Conservation (phyloP, 176 grass and related monocot genomes). For the Avena insularis region DNA sequence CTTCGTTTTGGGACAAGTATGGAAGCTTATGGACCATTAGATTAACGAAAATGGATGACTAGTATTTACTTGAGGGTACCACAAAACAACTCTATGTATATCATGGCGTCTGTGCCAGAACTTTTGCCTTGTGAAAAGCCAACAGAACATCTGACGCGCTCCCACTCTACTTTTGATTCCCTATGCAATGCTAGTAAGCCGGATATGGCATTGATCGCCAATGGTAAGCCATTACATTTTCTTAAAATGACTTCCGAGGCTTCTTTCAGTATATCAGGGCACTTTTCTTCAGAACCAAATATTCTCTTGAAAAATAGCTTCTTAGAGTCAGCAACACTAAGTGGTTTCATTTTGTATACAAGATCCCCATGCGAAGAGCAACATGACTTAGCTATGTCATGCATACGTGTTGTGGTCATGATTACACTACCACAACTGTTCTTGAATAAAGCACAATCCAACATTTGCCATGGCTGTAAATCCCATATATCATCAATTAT, state of each 20-base stretch:
- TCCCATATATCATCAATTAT: background rate
- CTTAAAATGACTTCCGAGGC: background rate
- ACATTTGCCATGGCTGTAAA: background rate
- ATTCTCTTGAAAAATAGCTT: background rate
- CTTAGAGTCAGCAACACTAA: background rate
- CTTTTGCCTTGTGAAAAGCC: background rate
- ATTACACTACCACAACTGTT: background rate
- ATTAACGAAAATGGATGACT: no score
- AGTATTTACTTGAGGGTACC: no score
- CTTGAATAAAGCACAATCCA: background rate
- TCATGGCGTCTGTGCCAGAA: background rate
- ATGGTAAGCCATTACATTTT: background rate
- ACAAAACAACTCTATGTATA: no score
- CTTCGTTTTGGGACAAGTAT: no score
- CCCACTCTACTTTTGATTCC: background rate
- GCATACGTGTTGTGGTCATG: background rate
- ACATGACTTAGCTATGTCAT: background rate
- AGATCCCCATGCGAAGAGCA: background rate
- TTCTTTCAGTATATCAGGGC: background rate
- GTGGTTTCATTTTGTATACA: background rate
- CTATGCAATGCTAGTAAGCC: background rate
- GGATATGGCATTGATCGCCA: background rate
- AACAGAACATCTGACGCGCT: background rate
- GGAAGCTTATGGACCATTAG: no score
- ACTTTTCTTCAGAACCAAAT: background rate